These are phyloP conservation scores for Wallemia mellicola DNA, from an alignment of 1,284 basidiomycete genomes.

Conservation along the genomic window DNA sequence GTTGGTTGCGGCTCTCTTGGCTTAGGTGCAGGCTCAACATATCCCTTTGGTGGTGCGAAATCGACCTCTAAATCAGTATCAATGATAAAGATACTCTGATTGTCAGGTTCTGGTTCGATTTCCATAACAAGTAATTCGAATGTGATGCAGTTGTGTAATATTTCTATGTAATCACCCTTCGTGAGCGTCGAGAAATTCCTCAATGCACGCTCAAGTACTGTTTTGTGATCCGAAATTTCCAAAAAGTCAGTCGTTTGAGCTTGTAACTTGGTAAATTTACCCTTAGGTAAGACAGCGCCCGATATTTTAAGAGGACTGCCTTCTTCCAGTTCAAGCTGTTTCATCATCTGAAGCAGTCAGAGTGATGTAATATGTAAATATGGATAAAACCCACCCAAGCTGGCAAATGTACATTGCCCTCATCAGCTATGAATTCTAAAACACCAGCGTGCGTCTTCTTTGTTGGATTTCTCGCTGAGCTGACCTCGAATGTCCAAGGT, in stretches of 20 bases:
- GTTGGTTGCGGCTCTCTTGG: slow-evolving; percentile 53
- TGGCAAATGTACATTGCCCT: slow-evolving; percentile 79
- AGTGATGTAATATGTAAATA: neutral
- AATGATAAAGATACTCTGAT: slow-evolving; percentile 60
- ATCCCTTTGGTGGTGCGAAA: slow-evolving; percentile 28
- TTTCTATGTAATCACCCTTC: slow-evolving; percentile 58
- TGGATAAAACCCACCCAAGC: slow-evolving; percentile 37
- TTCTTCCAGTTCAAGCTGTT: slow-evolving; percentile 63
- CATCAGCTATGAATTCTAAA: slow-evolving; percentile 92
- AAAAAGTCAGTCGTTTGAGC: slow-evolving; percentile 85
- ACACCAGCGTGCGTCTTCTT: slow-evolving; percentile 79
- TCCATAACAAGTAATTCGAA: slow-evolving; percentile 95
- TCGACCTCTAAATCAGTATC: slow-evolving; percentile 81
- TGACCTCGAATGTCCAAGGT: slow-evolving; percentile 88
- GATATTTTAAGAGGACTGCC: slow-evolving; percentile 83
- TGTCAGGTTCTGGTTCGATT: slow-evolving; percentile 37
- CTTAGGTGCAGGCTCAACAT: slow-evolving; percentile 64
- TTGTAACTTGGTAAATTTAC: slow-evolving; percentile 87
- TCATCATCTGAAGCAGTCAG: slow-evolving; percentile 46
- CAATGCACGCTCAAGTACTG: slow-evolving; percentile 80
- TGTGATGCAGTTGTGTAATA: slow-evolving; percentile 53
- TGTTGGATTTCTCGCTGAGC: slow-evolving; percentile 57
- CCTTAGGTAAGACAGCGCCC: slow-evolving; percentile 62
- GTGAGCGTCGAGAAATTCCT: slow-evolving; percentile 90
- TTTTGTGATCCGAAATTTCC: slow-evolving; percentile 66